phyloP scores from a whole-genome alignment of 1,284 basidiomycete genomes.

The Bondarzewia mesenterica region DNA sequence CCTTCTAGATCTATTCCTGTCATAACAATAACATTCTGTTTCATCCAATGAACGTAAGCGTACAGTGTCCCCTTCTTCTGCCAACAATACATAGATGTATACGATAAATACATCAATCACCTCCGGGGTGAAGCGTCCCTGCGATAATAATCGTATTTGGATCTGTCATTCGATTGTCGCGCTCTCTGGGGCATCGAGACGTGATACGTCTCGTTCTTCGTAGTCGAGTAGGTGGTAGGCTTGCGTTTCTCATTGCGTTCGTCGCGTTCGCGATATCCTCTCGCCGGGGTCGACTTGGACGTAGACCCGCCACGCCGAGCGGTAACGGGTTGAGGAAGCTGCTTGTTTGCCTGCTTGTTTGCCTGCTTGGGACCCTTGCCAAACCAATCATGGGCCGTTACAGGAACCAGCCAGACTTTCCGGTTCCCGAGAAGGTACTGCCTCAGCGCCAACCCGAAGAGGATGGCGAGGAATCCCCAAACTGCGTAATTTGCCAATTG shows the following conservation, averaged over 20 bases:
- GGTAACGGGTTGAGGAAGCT: slow-evolving; percentile 27
- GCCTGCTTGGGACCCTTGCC: slow-evolving; percentile 30
- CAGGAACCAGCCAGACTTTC: slow-evolving; percentile 67
- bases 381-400: slow-evolving; percentile 69
- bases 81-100: background rate
- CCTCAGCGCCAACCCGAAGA: slow-evolving; percentile 57
- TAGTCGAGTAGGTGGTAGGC: slow-evolving; percentile 2
- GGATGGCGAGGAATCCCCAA: slow-evolving; percentile 47
- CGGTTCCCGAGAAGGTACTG: slow-evolving; percentile 57
- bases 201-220: slow-evolving; percentile 9
- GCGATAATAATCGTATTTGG: slow-evolving; percentile 21
- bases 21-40: background rate
- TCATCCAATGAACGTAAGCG: background rate
- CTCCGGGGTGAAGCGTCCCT: slow-evolving; percentile 36
- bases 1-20: too few species aligned
- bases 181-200: slow-evolving; percentile 2
- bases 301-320: slow-evolving; percentile 21
- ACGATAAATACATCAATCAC: slow-evolving; percentile 11
- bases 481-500: slow-evolving; percentile 32
- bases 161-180: slow-evolving; percentile 8
- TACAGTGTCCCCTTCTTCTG: background rate
- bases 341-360: slow-evolving; percentile 5
- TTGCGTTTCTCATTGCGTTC: slow-evolving; percentile 10
- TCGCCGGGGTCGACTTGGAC: slow-evolving; percentile 1
- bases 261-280: slow-evolving; percentile 2